Evolutionary conservation across 768 basidiomycete genomes (phyloP), one percentile per base, ranked within the genome.

Genomic region (Saitozyma podzolica): DNA sequence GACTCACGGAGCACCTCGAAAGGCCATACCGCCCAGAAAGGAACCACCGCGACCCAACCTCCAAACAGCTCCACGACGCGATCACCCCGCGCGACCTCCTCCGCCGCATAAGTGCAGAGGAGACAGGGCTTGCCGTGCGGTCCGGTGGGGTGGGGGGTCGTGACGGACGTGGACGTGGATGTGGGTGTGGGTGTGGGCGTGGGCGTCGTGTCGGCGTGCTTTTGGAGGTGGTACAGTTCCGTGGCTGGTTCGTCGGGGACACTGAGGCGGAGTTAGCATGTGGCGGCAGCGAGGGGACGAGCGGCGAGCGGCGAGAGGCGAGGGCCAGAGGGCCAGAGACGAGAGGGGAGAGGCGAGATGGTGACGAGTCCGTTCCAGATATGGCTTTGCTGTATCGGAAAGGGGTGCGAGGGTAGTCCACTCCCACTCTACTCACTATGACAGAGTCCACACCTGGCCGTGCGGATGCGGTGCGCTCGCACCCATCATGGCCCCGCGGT

Each of bases 21-120:
- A 0, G 93, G 93, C 93, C 92, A 96, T 40, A 86, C 85, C 7
- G 92, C 93, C 93, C 93, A 96, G 88, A 91, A 95, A 2, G 93
- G 93, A 3, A 94, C 92, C 1, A 95, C 73, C 0, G 88, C 91
- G 3, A 89, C 83, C 85, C 91, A 96, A 89, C 84, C 16, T 86
- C 84, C 70, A 50, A 69, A 69, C 40, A 67, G 65, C 29, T 58
- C 62, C 2, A 94, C 87, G 47, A 92, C 80, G 10, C 92, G 86
- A 13, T 85, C 84, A 58, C 83, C 78, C 29, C 80, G 74, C n/a
- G 72, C 78, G 8, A 85, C 76, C 77, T 94, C 91, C 47, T 85
- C 83, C 56, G 87, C 82, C 19, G 85, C 87, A 68, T 94, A 93
- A 61, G 91, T 90, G 71, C 89, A 89, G 16, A 94, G 83, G 49